phyloP scores from a whole-genome alignment of 257 asterid species.

The Jaltomata sinuosa region DNA sequence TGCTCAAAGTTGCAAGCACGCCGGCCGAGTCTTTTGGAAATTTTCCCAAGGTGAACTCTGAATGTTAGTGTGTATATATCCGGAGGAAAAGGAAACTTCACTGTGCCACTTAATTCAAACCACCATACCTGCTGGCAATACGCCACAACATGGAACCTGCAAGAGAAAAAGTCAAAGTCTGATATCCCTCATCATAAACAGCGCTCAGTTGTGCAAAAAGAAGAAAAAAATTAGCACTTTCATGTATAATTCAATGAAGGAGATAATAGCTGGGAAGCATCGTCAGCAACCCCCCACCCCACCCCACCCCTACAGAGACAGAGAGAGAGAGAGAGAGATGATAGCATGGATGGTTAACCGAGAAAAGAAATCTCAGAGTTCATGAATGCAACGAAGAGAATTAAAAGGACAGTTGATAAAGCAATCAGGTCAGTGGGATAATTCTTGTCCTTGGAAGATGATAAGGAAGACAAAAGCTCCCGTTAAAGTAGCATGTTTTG shows the following conservation, averaged over 20 bases:
- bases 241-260: neutral
- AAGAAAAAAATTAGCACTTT: neutral
- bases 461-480: too few species aligned
- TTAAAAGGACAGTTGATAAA: neutral
- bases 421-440: too few species aligned
- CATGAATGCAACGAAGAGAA: neutral
- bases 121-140: slow-evolving; percentile 97
- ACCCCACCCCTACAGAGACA: neutral
- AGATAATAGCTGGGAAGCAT: neutral
- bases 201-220: neutral
- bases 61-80: slow-evolving; percentile 68
- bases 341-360: neutral
- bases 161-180: neutral
- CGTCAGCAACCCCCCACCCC: neutral
- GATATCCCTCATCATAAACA: neutral
- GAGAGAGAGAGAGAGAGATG: neutral
- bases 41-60: slow-evolving; percentile 79
- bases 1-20: slow-evolving; percentile 80
- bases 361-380: neutral
- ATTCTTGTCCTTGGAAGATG: too few species aligned
- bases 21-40: slow-evolving; percentile 72
- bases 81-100: slow-evolving; percentile 84
- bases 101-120: slow-evolving; percentile 81
- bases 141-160: slow-evolving; percentile 78
- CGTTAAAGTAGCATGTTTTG: too few species aligned